Base-by-base conservation (phyloP, 2,329 filamentous ascomycete genomes). In the Herpomyces periplanetae region DNA sequence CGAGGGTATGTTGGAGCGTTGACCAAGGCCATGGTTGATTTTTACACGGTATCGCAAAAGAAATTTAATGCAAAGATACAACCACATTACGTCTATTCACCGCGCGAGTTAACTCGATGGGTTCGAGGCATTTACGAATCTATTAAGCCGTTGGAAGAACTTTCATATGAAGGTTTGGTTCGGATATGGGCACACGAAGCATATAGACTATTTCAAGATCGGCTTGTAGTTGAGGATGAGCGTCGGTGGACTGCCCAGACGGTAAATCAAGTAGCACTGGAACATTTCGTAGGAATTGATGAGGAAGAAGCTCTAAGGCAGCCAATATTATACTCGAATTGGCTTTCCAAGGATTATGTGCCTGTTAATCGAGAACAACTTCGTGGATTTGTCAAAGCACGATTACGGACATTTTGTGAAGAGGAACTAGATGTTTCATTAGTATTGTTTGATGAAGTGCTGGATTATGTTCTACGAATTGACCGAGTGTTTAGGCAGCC, bases 151-250 rank as follows among this genome's bases (percentile, higher is more conserved):
- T 51, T 96, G 6, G 80, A 96, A 38, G 63, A 50, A 5, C 47
- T 99, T 10, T 57, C 68, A 1, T 44, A 91, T 2, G 84, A 96
- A 40, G 80, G 80, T 1, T 48, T 99, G 18, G 61, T 96, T 16
- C 61, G 80, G 15, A 88, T 99, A 26, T 99, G 80, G 80, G 73
- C 84, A 0, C 80, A 99, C 29, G 80, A 96, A 42, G 80, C 84
- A 22, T 44, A 96, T 18, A 64, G 80, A 18, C 49, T 99, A 16
- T 99, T 96, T 53, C 73, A 88, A 31, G 80, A 99, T 47, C 64
- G 80, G 44, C 53, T 99, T 17, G 80, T 96, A 13, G 64, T 56
- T 1, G 80, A 91, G 31, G 68, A 88, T 0, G 80, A 99, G 40
- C 58, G 80, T 21, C 57, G 64, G 30, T 99, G 80, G 80, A 99